Evolutionary conservation across 1,139 yeast species (phyloP), one percentile per base, ranked within the genome.

Genomic region (Lodderomyces jiufengensis): DNA sequence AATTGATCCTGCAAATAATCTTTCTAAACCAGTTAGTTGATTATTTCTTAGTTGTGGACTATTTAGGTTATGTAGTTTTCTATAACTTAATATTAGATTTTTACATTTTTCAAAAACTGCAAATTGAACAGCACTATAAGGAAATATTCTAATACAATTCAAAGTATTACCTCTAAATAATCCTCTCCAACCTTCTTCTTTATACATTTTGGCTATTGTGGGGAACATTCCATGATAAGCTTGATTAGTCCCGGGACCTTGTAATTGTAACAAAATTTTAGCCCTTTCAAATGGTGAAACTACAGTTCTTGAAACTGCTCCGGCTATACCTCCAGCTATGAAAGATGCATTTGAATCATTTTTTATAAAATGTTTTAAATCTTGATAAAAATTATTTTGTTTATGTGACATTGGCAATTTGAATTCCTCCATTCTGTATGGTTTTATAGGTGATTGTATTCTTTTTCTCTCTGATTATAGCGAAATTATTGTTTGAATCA

Each of bases 261-360:
- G 97, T 28, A 92, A 78, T 58, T 92, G 98, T 48, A 88, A 76
- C 29, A 92, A 61, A 45, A 92, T 94, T 61, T 92, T 92, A 50
- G 95, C 95, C 47, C 98, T 70, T 57, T 92, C 98, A 59, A 92
- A 79, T 1, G 98, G 98, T 3, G 96, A 85, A 5, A 90, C 97
- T 1, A 84, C 90, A 0, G 98, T 92, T 38, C 98, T 68, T 1
- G 95, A 84, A 1, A 88, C 78, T 1, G 95, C 96, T 5, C 97
- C 98, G 0, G 97, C 97, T 5, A 84, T 63, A 2, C 76, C 75
- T 4, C 76, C 76, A 1, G 75, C 58, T 26, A 70, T 48, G 25
- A 92, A 76, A 6, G 95, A 82, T 2, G 87, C 73, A 40, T 67
- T 66, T 27, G 77, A 63, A 34, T 76, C 80, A 32, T 63, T 59